Evolutionary conservation across 2,329 filamentous ascomycete species (phyloP).

Genomic region (Paraphoma sp.): DNA sequence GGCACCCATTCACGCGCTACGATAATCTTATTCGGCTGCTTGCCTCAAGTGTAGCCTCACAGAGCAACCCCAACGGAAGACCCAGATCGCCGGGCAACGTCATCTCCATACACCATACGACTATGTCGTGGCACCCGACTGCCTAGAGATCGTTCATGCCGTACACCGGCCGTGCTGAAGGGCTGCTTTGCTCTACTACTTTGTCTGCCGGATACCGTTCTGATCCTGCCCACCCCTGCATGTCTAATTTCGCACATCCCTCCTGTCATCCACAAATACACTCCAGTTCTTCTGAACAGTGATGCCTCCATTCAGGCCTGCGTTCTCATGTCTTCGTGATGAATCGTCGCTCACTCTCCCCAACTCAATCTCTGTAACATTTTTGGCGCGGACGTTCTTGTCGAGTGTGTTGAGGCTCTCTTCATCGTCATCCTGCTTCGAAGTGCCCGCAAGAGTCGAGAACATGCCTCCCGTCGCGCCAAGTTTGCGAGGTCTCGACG

Average conservation of each 20-base stretch:
- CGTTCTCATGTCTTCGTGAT: neutral
- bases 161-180: too few species aligned
- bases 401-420: slow-evolving; percentile 23
- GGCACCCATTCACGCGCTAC: slow-evolving; percentile 8
- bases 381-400: slow-evolving; percentile 11
- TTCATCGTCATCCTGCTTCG: slow-evolving; percentile 14
- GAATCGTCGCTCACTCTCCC: slow-evolving; percentile 7
- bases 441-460: slow-evolving; percentile 21
- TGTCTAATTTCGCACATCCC: neutral
- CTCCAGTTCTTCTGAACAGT: slow-evolving; percentile 19
- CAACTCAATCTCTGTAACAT: slow-evolving; percentile 12
- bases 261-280: slow-evolving; percentile 5
- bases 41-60: too few species aligned
- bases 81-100: too few species aligned
- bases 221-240: neutral
- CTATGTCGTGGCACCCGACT: too few species aligned
- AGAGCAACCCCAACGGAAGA: too few species aligned
- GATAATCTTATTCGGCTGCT: neutral
- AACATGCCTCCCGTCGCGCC: slow-evolving; percentile 28
- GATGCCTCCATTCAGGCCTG: slow-evolving; percentile 4
- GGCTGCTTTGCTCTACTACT: neutral
- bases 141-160: too few species aligned
- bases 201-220: neutral
- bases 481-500: slow-evolving; percentile 21
- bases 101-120: too few species aligned